phyloP scores from a whole-genome alignment of 2,329 filamentous ascomycete genomes.

The Fusarium kyushuense region DNA sequence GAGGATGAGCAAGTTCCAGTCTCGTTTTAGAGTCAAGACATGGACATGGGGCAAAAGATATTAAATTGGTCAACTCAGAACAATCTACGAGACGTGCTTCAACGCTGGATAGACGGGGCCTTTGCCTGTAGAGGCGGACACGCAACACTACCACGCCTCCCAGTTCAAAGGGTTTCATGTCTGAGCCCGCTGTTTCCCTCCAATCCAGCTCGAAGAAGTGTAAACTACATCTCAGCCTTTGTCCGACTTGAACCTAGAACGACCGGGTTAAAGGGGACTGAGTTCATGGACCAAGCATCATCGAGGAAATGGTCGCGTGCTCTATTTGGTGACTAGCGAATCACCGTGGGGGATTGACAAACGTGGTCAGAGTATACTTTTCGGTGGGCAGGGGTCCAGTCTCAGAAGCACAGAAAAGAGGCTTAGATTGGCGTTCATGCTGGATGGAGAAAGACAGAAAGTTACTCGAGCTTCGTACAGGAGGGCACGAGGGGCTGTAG shows the following conservation, averaged over 20 bases:
- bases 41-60: constrained; percentile 31
- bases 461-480: constrained; percentile 9
- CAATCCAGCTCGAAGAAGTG: constrained; percentile 40
- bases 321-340: constrained; percentile 51
- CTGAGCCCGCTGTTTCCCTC: constrained; percentile 43
- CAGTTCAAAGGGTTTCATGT: constrained; percentile 40
- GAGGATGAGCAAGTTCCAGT: constrained; percentile 28
- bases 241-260: constrained; percentile 34
- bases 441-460: constrained; percentile 26
- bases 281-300: constrained; percentile 58
- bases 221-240: constrained; percentile 26
- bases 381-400: constrained; percentile 41
- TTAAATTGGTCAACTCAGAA: constrained; percentile 28
- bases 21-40: constrained; percentile 12
- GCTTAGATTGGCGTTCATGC: constrained; percentile 40
- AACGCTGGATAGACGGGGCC: constrained; percentile 22
- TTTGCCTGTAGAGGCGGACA: constrained; percentile 33
- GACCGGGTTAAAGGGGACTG: constrained; percentile 38
- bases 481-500: constrained; percentile 28
- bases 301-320: constrained; percentile 60
- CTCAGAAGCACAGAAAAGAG: constrained; percentile 40
- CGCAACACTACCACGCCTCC: constrained; percentile 27
- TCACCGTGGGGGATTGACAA: constrained; percentile 50
- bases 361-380: constrained; percentile 52
- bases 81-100: constrained; percentile 7